Evolutionary conservation across 768 basidiomycete genomes (phyloP).

Genomic region (Mycena rebaudengoi): DNA sequence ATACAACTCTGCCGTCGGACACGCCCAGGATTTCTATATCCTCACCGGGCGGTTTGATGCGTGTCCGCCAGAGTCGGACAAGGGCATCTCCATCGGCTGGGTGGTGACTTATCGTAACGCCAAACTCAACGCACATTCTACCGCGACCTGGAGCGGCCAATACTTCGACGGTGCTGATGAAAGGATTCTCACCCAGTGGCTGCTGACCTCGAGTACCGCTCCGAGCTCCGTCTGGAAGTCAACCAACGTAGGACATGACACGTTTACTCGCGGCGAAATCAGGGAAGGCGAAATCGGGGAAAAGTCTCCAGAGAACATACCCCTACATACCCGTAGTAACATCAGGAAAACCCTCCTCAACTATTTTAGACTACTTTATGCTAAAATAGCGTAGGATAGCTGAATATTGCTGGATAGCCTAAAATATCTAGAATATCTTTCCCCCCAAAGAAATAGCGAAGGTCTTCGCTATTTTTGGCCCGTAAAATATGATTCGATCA

Average conservation of each 20-base stretch:
- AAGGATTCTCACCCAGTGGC: not conserved
- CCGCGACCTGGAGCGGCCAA: not conserved
- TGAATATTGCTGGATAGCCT: too few species aligned
- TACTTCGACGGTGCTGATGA: not conserved
- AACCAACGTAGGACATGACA: not conserved
- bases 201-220: not conserved
- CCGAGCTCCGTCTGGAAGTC: not conserved
- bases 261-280: not conserved
- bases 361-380: too few species aligned
- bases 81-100: not conserved
- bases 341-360: too few species aligned
- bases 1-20: not conserved
- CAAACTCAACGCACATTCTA: not conserved
- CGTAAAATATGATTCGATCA: too few species aligned
- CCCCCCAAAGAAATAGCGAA: too few species aligned
- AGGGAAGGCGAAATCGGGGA: not conserved
- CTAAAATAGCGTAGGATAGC: too few species aligned
- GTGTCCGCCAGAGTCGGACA: not conserved
- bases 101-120: not conserved
- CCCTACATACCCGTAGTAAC: too few species aligned
- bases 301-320: not conserved
- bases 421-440: too few species aligned
- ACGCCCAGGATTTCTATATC: not conserved
- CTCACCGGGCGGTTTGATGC: not conserved
- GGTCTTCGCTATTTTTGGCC: too few species aligned